Evolutionary conservation across 2,329 filamentous ascomycete species (phyloP).

Genomic region (Tolypocladium nubicola): DNA sequence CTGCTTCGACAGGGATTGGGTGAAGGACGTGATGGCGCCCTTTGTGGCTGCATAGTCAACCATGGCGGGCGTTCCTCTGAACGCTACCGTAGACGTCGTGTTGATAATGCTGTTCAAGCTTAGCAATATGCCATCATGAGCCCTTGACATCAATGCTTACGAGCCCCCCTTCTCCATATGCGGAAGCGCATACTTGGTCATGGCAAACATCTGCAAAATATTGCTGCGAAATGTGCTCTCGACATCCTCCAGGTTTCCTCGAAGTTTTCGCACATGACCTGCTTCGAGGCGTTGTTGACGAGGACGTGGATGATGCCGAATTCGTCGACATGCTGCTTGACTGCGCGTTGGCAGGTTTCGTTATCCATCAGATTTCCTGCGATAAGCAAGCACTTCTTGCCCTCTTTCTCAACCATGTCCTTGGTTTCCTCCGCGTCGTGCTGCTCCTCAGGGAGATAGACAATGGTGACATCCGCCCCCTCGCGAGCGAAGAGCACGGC

Average conservation of each 20-base stretch:
- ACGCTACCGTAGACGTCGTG: slow-evolving; percentile 41
- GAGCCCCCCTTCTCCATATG: slow-evolving; percentile 40
- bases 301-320: slow-evolving; percentile 37
- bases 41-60: slow-evolving; percentile 49
- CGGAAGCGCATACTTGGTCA: slow-evolving; percentile 44
- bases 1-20: slow-evolving; percentile 39
- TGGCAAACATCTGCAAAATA: slow-evolving; percentile 47
- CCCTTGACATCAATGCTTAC: slow-evolving; percentile 14
- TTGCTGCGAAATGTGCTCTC: slow-evolving; percentile 47
- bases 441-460: slow-evolving; percentile 45
- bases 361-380: slow-evolving; percentile 37
- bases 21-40: slow-evolving; percentile 47
- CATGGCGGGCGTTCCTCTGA: slow-evolving; percentile 37
- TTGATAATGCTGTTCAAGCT: slow-evolving; percentile 38
- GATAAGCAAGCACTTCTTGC: slow-evolving; percentile 34
- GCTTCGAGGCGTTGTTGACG: slow-evolving; percentile 49
- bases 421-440: slow-evolving; percentile 44
- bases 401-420: slow-evolving; percentile 38
- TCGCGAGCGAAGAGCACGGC: slow-evolving; percentile 47
- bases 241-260: slow-evolving; percentile 38
- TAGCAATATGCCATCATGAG: background rate
- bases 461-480: slow-evolving; percentile 44
- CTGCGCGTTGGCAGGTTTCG: slow-evolving; percentile 35
- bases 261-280: slow-evolving; percentile 41
- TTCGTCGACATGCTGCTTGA: slow-evolving; percentile 41